phyloP scores from a whole-genome alignment of 108 stramenopile species.

The Pseudonitzschia multiseries region DNA sequence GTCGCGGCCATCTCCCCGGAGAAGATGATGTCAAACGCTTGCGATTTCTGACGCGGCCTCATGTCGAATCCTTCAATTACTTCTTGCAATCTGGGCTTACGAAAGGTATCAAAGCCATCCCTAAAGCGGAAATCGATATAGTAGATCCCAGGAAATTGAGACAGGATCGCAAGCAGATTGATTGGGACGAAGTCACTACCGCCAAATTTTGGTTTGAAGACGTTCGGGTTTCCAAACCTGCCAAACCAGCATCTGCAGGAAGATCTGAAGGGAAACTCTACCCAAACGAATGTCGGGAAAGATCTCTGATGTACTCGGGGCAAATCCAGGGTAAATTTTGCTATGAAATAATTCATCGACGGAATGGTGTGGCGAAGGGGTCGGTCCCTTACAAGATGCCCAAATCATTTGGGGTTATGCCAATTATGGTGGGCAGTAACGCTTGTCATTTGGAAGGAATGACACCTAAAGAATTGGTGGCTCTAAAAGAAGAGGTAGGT shows the following conservation, averaged over 20 bases:
- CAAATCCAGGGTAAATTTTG: conserved; percentile 74
- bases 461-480: conserved; percentile 50
- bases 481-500: conserved; percentile 70
- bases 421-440: conserved; percentile 90
- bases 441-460: conserved; percentile 70
- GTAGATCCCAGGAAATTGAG: conserved; percentile 39
- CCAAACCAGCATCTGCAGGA: conserved; percentile 36
- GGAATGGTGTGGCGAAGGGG: conserved; percentile 55
- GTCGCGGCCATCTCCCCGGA: conserved; percentile 62
- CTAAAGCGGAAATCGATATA: conserved; percentile 67
- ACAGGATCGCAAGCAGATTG: conserved; percentile 29
- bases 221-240: conserved; percentile 58
- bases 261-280: conserved; percentile 38
- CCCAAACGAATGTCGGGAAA: conserved; percentile 84
- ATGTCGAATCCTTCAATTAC: conserved; percentile 84
- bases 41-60: conserved; percentile 64
- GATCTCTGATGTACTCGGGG: conserved; percentile 75
- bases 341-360: conserved; percentile 52
- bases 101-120: conserved; percentile 62
- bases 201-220: conserved; percentile 77
- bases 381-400: conserved; percentile 34
- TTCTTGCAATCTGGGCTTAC: conserved; percentile 67
- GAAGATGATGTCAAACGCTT: conserved; percentile 56
- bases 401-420: conserved; percentile 86
- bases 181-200: conserved; percentile 39